phyloP scores from a whole-genome alignment of 257 asterid species.

The Solanum pinnatisectum region DNA sequence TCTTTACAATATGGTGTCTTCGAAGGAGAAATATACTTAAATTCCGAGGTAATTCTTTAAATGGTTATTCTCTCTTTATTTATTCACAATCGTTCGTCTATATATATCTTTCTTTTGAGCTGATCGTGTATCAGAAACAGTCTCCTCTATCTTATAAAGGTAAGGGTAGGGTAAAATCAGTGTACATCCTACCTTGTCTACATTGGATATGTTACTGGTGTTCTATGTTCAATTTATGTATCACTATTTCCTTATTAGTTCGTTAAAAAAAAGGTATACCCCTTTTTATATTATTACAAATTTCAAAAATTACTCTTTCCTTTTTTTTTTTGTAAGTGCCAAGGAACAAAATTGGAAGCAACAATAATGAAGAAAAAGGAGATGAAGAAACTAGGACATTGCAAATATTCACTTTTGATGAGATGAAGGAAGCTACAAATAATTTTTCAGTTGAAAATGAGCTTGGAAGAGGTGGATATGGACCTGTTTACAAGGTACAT shows the following conservation, averaged over 20 bases:
- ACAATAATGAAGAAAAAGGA: neutral
- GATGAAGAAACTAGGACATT: neutral
- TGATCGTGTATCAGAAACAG: too few species aligned
- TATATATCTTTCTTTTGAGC: too few species aligned
- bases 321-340: neutral
- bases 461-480: conserved; percentile 20
- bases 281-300: neutral
- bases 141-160: too few species aligned
- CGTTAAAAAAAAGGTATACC: neutral
- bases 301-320: neutral
- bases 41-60: neutral
- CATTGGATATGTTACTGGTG: too few species aligned
- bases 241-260: neutral
- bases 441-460: conserved; percentile 11
- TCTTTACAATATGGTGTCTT: neutral
- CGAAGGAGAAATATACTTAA: neutral
- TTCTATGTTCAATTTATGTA: neutral
- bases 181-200: too few species aligned
- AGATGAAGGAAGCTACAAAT: conserved; percentile 10
- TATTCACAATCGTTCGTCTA: neutral
- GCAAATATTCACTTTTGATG: conserved; percentile 2
- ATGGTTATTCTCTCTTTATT: neutral
- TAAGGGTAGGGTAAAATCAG: too few species aligned
- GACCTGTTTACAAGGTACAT: conserved; percentile 18
- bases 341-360: neutral